Base-by-base conservation (phyloP, 176 grass and related monocot genomes). In the Carex pumila region DNA sequence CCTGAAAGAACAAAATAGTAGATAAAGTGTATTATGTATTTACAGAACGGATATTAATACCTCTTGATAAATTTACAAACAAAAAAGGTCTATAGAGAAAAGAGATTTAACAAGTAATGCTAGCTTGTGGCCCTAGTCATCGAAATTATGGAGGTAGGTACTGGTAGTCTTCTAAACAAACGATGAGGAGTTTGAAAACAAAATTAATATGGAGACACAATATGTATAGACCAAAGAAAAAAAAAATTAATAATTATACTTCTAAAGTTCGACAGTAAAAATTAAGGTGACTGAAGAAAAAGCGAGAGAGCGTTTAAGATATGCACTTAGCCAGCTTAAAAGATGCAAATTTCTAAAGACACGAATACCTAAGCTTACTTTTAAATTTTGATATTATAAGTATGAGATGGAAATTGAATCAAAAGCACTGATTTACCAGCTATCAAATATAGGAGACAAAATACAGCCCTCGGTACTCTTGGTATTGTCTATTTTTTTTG, bases 121-220 rank as follows among this genome's bases (percentile, higher is more conserved):
- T 65, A 34, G 30, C 18, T 62, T 11, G 47, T 61, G 79, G 79
- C 14, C 41, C 9, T 49, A 15, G 39, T 37, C 14, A 71, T 61
- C 56, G 41, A 82, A 82, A 53, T 67, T 49, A 67, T 45, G 60
- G 60, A 30, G 80, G 80, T 68, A 83, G 61, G 80, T 67, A 47
- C 56, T 58, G 4, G 14, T 58, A 58, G 56, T 31, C 31, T 80
- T 13, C 12, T 32, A 41, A 5, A 25, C 0, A 25, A 25, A 25
- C 25, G 25, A 25, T 25, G 25, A 25, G 25, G 25, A 25, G 25
- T 25, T 25, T 64, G 79, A 11, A 62, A 64, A 81, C 52, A 61
- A 21, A 81, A 25, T 25, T 25, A 25, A 81, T 8, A 60, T 19
- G 53, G 30, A 79, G 12, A 22, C 19, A 29, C 13, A 72, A 75